A percentile compares a stretch with the other conserved stretches of the same genome.
phyloP scores from a whole-genome alignment of 208 protist species.

The Trypanosoma cruzi region DNA sequence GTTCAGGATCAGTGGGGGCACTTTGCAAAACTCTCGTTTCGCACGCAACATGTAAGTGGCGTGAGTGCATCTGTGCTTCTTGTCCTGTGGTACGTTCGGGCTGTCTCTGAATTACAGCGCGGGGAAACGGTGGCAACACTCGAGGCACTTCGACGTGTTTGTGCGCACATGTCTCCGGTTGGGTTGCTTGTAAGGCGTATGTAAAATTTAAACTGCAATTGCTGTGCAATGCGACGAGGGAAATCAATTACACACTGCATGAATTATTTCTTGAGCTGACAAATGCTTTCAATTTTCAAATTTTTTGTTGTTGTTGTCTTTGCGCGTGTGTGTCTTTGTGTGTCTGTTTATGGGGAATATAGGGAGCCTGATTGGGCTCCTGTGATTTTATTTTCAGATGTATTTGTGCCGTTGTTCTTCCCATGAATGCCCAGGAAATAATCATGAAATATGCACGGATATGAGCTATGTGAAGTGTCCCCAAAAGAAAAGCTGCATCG shows the following conservation, averaged over 20 bases:
- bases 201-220: neutral
- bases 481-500: too few relatives aligned
- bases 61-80: slow-evolving; percentile 46
- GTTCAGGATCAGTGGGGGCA: slow-evolving; percentile 6
- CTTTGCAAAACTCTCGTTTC: neutral
- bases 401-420: too few relatives aligned
- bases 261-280: too few relatives aligned
- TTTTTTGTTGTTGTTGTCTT: too few relatives aligned
- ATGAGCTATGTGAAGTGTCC: too few relatives aligned
- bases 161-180: slow-evolving; percentile 47
- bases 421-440: too few relatives aligned
- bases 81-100: slow-evolving; percentile 59
- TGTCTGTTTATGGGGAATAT: too few relatives aligned
- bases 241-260: neutral
- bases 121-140: slow-evolving; percentile 43
- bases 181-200: slow-evolving; percentile 30
- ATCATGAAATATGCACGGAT: too few relatives aligned
- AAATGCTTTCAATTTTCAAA: too few relatives aligned
- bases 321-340: neutral
- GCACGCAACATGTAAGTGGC: slow-evolving; percentile 28
- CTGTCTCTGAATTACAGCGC: slow-evolving; percentile 56
- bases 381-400: too few relatives aligned
- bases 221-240: neutral
- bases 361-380: too few relatives aligned
- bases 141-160: slow-evolving; percentile 43